Evolutionary conservation across 257 asterid genomes (phyloP).

Genomic region (Nicotiana obtusifolia): DNA sequence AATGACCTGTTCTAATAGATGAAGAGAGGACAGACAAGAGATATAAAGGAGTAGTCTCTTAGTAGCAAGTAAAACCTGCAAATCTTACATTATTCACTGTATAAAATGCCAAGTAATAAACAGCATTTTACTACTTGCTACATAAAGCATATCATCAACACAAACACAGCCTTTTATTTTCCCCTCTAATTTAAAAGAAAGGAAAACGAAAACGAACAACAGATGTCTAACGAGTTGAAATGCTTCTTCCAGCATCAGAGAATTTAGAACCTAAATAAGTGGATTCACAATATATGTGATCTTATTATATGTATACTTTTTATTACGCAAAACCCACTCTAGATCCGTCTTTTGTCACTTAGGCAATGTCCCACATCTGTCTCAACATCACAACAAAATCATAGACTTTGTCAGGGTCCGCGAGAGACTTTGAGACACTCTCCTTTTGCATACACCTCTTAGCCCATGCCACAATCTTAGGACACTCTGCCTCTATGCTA

Average conservation of each 20-base stretch:
- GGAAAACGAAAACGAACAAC: no score
- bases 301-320: not conserved
- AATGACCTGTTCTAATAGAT: no score
- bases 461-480: slow-evolving; percentile 16
- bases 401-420: slow-evolving; percentile 13
- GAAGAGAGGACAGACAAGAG: not conserved
- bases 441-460: slow-evolving; percentile 19
- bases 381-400: not conserved
- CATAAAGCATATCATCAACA: not conserved
- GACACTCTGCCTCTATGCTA: slow-evolving; percentile 9
- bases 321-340: not conserved
- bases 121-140: not conserved
- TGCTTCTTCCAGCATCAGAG: no score
- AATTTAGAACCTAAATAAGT: no score
- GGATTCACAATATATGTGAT: not conserved
- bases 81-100: not conserved
- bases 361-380: not conserved
- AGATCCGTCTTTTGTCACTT: not conserved
- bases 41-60: no score
- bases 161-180: not conserved
- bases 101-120: not conserved
- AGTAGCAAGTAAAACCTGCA: not conserved
- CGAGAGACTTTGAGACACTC: slow-evolving; percentile 18
- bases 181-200: no score
- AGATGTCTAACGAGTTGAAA: not conserved